phyloP scores from a whole-genome alignment of 148 eudicot genomes.

The Spergularia marina region DNA sequence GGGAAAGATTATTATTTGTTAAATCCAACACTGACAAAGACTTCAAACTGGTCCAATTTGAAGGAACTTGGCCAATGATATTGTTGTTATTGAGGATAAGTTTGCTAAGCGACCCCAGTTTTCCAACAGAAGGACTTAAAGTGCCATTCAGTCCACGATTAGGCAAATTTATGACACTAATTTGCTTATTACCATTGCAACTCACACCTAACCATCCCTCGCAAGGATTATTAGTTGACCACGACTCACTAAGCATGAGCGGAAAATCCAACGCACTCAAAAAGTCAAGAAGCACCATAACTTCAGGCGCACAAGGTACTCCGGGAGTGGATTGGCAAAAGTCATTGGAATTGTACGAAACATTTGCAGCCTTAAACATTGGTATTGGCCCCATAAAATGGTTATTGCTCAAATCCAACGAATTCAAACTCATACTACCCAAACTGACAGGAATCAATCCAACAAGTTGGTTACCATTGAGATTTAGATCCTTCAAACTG shows the following conservation, averaged over 20 bases:
- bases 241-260: slow-evolving; percentile 57
- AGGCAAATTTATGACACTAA: slow-evolving; percentile 60
- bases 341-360: slow-evolving; percentile 46
- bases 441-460: slow-evolving; percentile 80
- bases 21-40: slow-evolving; percentile 59
- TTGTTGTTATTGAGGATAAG: slow-evolving; percentile 64
- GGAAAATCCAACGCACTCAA: slow-evolving; percentile 74
- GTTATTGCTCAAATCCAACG: slow-evolving; percentile 77
- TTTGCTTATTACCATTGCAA: slow-evolving; percentile 51
- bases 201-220: slow-evolving; percentile 75
- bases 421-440: slow-evolving; percentile 48
- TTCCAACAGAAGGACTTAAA: slow-evolving; percentile 69
- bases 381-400: slow-evolving; percentile 92
- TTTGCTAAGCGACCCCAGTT: slow-evolving; percentile 50
- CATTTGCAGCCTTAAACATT: slow-evolving; percentile 57
- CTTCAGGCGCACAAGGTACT: slow-evolving; percentile 61
- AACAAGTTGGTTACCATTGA: slow-evolving; percentile 71
- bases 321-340: slow-evolving; percentile 71
- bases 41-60: slow-evolving; percentile 67
- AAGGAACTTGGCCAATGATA: slow-evolving; percentile 63
- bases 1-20: slow-evolving; percentile 70
- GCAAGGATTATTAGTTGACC: slow-evolving; percentile 85
- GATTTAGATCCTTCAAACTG: slow-evolving; percentile 64
- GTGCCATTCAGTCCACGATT: slow-evolving; percentile 66
- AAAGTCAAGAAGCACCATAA: slow-evolving; percentile 75